A percentile compares a stretch with the other conserved stretches of the same genome.
phyloP scores from a whole-genome alignment of 2,329 filamentous ascomycete genomes.

The Aspergillus sp. region DNA sequence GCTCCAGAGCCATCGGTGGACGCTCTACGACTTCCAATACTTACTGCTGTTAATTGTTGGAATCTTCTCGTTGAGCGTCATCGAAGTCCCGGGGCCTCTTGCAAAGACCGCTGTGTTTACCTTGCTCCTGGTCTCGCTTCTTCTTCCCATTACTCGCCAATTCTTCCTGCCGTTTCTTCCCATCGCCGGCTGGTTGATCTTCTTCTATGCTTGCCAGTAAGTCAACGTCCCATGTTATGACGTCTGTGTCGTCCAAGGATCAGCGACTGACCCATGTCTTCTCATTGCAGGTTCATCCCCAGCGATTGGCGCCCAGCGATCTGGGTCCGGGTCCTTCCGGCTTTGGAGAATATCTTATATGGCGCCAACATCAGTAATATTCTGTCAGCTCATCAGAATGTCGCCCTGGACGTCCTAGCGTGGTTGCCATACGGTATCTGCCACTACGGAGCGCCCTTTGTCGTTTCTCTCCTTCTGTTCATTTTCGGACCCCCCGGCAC shows the following conservation, averaged over 20 bases:
- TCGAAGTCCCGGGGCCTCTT: conserved; percentile 73
- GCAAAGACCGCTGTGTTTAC: conserved; percentile 72
- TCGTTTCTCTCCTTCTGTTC: conserved; percentile 78
- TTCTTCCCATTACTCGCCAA: conserved; percentile 82
- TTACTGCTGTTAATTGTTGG: conserved; percentile 69
- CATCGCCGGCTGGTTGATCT: conserved; percentile 81
- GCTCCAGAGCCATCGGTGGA: conserved; percentile 77
- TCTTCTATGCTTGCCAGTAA: conserved; percentile 92
- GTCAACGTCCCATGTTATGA: conserved; percentile 43
- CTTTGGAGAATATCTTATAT: conserved; percentile 94
- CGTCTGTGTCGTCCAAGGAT: background rate
- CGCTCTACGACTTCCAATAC: conserved; percentile 81
- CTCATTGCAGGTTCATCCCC: conserved; percentile 72
- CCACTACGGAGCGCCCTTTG: conserved; percentile 82
- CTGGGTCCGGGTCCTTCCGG: conserved; percentile 91
- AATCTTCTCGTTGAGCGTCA: conserved; percentile 80
- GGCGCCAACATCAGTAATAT: conserved; percentile 96
- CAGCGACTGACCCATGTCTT: conserved; percentile 17
- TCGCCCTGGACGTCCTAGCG: conserved; percentile 79
- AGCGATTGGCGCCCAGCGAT: conserved; percentile 86
- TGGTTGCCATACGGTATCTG: conserved; percentile 92
- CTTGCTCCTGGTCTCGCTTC: conserved; percentile 65
- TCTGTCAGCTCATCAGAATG: conserved; percentile 82
- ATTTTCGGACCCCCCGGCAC: conserved; percentile 85
- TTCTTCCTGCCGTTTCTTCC: conserved; percentile 87